A percentile compares a stretch with the other conserved stretches of the same genome.
phyloP scores from a whole-genome alignment of 345 rosid species.

The Stellera chamaejasme region DNA sequence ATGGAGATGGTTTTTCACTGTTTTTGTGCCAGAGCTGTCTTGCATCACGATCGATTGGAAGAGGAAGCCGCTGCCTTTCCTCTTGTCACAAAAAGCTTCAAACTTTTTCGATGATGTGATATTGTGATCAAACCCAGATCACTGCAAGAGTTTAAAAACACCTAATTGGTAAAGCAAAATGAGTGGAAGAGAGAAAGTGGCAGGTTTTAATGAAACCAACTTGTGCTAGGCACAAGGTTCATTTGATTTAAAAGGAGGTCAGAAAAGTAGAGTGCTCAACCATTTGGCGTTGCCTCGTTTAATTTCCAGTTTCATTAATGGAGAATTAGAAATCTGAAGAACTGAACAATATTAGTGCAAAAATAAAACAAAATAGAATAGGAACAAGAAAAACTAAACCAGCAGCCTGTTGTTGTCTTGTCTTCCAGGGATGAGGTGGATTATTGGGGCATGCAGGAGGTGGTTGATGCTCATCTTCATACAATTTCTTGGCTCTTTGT shows the following conservation, averaged over 20 bases:
- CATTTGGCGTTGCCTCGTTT: no score
- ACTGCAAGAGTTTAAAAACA: background rate
- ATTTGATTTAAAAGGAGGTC: background rate
- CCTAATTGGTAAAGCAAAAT: background rate
- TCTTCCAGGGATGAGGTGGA: no score
- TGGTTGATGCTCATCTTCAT: no score
- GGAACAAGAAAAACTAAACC: no score
- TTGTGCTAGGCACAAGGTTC: constrained; percentile 16
- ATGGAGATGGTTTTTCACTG: constrained; percentile 11
- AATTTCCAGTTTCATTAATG: no score
- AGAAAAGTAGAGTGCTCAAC: no score
- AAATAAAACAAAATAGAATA: no score
- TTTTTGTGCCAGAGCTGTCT: constrained; percentile 14
- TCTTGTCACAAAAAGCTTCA: background rate
- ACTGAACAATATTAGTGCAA: no score
- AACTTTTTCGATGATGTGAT: background rate
- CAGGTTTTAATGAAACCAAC: constrained; percentile 4
- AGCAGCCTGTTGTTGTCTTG: no score
- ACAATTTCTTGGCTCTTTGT: no score
- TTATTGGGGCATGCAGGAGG: no score
- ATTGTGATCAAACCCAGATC: constrained; percentile 4
- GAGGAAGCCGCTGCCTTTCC: background rate
- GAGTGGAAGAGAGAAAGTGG: background rate
- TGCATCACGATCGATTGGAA: constrained; percentile 19
- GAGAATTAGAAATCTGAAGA: no score